phyloP scores from a whole-genome alignment of 768 basidiomycete genomes.

The Suillus weaverae region DNA sequence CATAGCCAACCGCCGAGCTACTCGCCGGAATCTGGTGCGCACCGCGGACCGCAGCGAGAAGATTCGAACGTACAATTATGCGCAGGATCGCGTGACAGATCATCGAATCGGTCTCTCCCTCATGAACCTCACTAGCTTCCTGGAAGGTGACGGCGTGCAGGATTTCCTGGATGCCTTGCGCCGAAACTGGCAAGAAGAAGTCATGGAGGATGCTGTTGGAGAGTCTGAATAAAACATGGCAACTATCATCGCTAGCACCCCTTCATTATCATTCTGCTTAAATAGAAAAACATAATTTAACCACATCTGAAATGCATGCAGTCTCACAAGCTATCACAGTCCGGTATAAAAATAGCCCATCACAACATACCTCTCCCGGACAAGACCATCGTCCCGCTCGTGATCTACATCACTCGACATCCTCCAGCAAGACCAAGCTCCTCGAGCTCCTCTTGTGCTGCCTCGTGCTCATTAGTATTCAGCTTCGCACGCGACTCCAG shows the following conservation, averaged over 20 bases:
- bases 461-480: conserved; percentile 74
- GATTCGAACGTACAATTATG: conserved; percentile 93
- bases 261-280: conserved; percentile 10
- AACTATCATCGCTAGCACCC: not conserved
- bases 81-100: conserved; percentile 92
- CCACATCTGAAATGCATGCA: not conserved
- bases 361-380: too few relatives aligned
- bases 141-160: conserved; percentile 65
- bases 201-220: conserved; percentile 53
- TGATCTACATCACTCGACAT: conserved; percentile 44
- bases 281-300: not conserved
- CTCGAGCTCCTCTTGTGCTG: conserved; percentile 62
- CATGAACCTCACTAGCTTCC: conserved; percentile 60
- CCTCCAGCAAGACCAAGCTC: conserved; percentile 54
- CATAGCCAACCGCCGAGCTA: conserved; percentile 65
- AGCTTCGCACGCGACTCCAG: conserved; percentile 74
- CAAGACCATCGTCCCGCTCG: not conserved
- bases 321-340: not conserved
- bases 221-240: conserved; percentile 9
- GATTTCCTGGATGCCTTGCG: conserved; percentile 58
- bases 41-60: conserved; percentile 91
- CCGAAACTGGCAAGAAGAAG: conserved; percentile 53
- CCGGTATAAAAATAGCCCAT: not conserved
- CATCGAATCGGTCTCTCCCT: conserved; percentile 82
- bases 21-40: conserved; percentile 71